Base-by-base conservation (phyloP, 2,329 filamentous ascomycete species). In the Tolypocladium capitatum region DNA sequence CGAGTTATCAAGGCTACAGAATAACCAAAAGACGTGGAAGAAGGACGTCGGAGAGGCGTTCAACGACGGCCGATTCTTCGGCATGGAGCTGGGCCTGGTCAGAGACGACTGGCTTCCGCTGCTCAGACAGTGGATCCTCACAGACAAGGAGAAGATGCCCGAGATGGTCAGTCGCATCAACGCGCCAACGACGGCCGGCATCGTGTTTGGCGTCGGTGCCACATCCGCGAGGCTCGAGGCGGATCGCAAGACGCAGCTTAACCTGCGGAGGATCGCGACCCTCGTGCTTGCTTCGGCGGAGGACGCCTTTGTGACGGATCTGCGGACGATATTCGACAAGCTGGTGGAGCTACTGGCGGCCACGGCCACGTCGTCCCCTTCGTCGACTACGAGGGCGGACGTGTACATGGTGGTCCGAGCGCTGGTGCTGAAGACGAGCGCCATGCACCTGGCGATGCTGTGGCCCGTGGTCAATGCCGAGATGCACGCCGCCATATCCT, bases 201-300 rank as follows among this genome's bases (percentile, higher is more conserved):
- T 98, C 56, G 91, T 98, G 62, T 98, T 98, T 59, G 92, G 92
- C n/a, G 92, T 98, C 0, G 94, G 94, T 11, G 92, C 92, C 7
- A 89, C 87, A 21, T 94, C 90, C 40, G 92, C 92, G 33, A 78
- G 92, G 49, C 77, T 94, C n/a, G 92, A 98, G 66, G 89, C 94
- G 6, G 92, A 98, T 64, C 83, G 90, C 49, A 92, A 84, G 66
- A 89, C 90, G 1, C 91, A 97, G 65, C 75, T 95, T 30, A 95
- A 89, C 53, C 75, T 98, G 18, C 84, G 90, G 13, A 80, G 92
- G 43, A 80, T 94, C 43, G 81, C 89, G 5, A 75, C 89, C 1
- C 71, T 98, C 11, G 70, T 97, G 16, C 73, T 97, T 6, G 84
- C 89, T 0, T 80, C 82, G 5, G 78, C 80, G 3, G 73, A 81